These are phyloP conservation scores for Naganishia friedmannii DNA, from an alignment of 768 basidiomycete species.

Conservation along the genomic window DNA sequence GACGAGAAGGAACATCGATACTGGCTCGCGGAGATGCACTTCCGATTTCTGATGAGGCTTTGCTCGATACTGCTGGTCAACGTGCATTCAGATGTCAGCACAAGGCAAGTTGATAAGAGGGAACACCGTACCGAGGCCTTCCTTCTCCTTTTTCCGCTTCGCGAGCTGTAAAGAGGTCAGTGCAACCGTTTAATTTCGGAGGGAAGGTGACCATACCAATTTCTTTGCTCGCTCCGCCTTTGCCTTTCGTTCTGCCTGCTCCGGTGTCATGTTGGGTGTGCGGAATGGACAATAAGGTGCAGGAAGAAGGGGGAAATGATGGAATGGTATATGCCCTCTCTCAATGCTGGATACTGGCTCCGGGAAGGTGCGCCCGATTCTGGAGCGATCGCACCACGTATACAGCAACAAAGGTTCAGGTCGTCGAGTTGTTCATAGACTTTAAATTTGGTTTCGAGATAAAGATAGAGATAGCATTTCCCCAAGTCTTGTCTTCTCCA, in stretches of 20 bases:
- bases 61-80: not conserved
- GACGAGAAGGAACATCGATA: slow-evolving; percentile 1
- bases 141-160: slow-evolving; percentile 28
- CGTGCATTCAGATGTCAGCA: slow-evolving; percentile 3
- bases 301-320: too few relatives aligned
- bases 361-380: too few relatives aligned
- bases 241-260: slow-evolving; percentile 46
- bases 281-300: not conserved
- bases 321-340: not conserved
- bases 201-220: slow-evolving; percentile 36
- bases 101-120: not conserved
- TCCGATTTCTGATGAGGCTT: slow-evolving; percentile 13
- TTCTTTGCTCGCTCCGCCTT: slow-evolving; percentile 50
- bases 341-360: not conserved
- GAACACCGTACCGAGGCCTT: not conserved
- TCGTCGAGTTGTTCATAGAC: too few relatives aligned
- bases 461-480: too few relatives aligned
- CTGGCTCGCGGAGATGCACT: slow-evolving; percentile 1
- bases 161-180: slow-evolving; percentile 22
- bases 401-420: too few relatives aligned
- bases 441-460: too few relatives aligned
- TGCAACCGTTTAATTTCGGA: too few relatives aligned
- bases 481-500: not conserved
- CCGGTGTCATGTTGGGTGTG: slow-evolving; percentile 14
- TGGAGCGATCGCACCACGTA: too few relatives aligned